Base-by-base conservation (phyloP, 2,329 filamentous ascomycete genomes). In the Verticillium longisporum region DNA sequence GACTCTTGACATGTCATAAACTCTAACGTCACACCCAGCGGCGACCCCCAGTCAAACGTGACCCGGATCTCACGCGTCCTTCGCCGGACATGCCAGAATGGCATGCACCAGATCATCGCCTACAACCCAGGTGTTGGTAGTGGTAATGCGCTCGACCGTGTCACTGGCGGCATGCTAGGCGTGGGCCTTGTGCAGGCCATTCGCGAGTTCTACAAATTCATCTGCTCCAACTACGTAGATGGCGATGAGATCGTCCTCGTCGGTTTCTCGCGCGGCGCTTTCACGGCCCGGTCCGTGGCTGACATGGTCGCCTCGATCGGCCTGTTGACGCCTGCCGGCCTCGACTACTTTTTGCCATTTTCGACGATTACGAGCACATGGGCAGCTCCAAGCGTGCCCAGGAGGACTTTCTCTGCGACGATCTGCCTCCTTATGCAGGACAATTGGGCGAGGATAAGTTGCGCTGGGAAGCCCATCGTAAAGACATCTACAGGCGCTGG, bases 91-190 rank as follows among this genome's bases (percentile, higher is more conserved):
- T 66, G 69, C 26, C 66, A 66, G 45, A 69, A 68, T 15, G 65
- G 68, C 56, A 69, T 70, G 67, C 69, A 71, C n/a, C 73, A 75
- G 63, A 61, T 76, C 37, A 69, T 75, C 6, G 73, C 71, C 63
- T 76, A 76, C 60, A 72, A 75, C 26, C 69, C 73, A 7, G 74
- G 74, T 7, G 71, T 73, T 26, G 74, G 73, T 1, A 70, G 68
- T 2, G 68, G 65, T 14, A 59, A 59, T 18, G 21, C 64, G 65
- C 21, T 66, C 65, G 37, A 66, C 65, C 41, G 62, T 62, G n/a
- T 67, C 65, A 15, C 62, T 1, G 68, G 69, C 37, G 68, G 69
- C 33, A 64, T 66, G 7, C 62, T 69, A 2, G 70, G 70, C 2
- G 63, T 65, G n/a, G 70, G 69, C 13, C 61, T 72, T 9, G 57